Evolutionary conservation across 331 rosid species (phyloP).

Genomic region (Rosa hybrid): DNA sequence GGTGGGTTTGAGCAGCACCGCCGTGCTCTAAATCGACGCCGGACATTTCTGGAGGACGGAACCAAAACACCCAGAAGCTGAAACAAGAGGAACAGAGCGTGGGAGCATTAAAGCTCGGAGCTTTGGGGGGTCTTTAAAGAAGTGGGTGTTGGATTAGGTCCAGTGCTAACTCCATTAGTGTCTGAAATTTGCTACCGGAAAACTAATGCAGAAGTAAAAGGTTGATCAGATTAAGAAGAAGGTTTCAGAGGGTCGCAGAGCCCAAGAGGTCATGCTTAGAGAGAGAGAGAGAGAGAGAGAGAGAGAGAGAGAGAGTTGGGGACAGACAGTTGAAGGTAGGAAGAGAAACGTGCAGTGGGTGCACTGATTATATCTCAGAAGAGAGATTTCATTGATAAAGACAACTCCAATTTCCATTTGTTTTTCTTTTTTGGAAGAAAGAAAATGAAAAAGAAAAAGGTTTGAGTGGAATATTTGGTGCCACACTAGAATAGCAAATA

Average conservation of each 20-base stretch:
- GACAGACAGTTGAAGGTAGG: constrained; percentile 32
- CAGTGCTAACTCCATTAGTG: constrained; percentile 44
- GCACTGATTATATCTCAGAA: constrained; percentile 35
- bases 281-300: constrained; percentile 10
- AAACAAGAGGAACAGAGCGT: constrained; percentile 23
- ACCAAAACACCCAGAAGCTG: constrained; percentile 36
- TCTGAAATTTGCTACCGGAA: constrained; percentile 7
- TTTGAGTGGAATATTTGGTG: constrained; percentile 29
- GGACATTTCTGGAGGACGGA: constrained; percentile 49
- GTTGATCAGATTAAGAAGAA: constrained; percentile 13
- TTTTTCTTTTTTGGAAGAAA: neutral
- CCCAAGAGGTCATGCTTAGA: constrained; percentile 12
- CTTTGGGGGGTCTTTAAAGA: constrained; percentile 37
- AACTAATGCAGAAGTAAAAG: constrained; percentile 18
- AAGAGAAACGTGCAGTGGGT: constrained; percentile 60
- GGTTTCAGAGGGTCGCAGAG: constrained; percentile 23
- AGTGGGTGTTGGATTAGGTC: constrained; percentile 59
- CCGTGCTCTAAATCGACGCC: constrained; percentile 73
- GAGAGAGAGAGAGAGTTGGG: constrained; percentile 25
- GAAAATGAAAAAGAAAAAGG: constrained; percentile 7
- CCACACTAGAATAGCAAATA: constrained; percentile 21
- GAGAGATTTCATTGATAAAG: constrained; percentile 40
- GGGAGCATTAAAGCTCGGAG: constrained; percentile 33
- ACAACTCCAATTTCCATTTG: constrained; percentile 11
- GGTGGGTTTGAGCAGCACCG: constrained; percentile 19